Evolutionary conservation across 192 early-diverging fungal species (phyloP), one percentile per base, ranked within the genome.

Genomic region (Geranomyces michiganensis): DNA sequence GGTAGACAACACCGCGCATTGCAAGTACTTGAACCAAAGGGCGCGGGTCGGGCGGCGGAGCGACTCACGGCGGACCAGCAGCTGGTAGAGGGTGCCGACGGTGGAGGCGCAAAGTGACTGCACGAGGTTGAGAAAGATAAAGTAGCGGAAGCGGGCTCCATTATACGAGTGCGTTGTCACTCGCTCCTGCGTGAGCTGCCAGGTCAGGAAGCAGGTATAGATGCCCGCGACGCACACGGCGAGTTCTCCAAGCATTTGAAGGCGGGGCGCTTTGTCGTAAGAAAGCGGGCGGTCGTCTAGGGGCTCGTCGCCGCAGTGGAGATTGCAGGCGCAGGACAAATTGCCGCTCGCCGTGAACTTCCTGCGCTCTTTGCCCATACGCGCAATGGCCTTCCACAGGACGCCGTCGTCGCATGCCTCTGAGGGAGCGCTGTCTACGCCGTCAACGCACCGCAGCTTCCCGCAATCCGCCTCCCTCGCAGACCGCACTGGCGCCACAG

Each of bases 171-270:
- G 89, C 17, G 90, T 95, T 0, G 91, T 92, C 33, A 99, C 92
- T 36, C 93, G 86, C 83, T 99, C 96, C 78, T 97, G 97, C 47
- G 92, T 88, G 31, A 95, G 79, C 19, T 93, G 95, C 97, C 97
- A 99, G 21, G 95, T 93, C 71, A 99, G 75, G 74, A 97, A 99
- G 85, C 95, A 97, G 31, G 87, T 78, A 74, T 99, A 99, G 60
- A 99, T 97, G 31, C 97, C 92, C 31, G 78, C 77, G 46, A 92
- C 83, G 63, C 90, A 91, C 49, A 91, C 65, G 33, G 85, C 70
- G 66, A 90, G 81, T 71, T 92, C 89, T 62, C 44, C 51, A 67
- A 51, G 31, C 76, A 53, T 56, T 41, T 41, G 5, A 7, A 10
- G 36, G 36, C 10, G 36, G 36, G 5, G 36, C 36, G n/a, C n/a